Evolutionary conservation across 768 basidiomycete genomes (phyloP).

Genomic region (Calocybe indica): DNA sequence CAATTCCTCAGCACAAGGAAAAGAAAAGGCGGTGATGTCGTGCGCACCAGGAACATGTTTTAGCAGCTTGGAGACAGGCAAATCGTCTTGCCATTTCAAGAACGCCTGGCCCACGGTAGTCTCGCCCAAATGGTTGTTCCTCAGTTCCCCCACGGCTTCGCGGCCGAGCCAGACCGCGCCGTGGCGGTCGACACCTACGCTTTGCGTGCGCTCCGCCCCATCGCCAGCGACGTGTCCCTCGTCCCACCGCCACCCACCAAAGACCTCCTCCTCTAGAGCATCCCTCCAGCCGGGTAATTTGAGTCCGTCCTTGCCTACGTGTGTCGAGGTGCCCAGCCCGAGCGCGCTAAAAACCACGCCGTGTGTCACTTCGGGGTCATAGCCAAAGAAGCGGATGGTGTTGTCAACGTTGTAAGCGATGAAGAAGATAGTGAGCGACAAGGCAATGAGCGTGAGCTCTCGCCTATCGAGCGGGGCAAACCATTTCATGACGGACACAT

Average conservation of each 20-base stretch:
- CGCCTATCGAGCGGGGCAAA: conserved; percentile 62
- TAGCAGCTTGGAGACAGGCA: conserved; percentile 52
- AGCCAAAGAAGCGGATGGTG: conserved; percentile 47
- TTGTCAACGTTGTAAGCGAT: conserved; percentile 72
- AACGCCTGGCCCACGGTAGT: conserved; percentile 47
- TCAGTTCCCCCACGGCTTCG: conserved; percentile 2
- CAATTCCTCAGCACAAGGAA: conserved; percentile 1
- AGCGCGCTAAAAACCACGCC: conserved; percentile 31
- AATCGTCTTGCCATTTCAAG: conserved; percentile 45
- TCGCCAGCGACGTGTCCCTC: conserved; percentile 53
- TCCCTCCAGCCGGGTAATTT: conserved; percentile 49
- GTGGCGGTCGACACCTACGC: conserved; percentile 12
- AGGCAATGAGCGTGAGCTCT: conserved; percentile 64
- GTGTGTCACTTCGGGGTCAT: conserved; percentile 34
- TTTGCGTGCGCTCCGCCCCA: conserved; percentile 36
- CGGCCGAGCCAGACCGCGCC: not conserved
- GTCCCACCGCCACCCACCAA: conserved; percentile 67
- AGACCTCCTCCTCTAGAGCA: conserved; percentile 53
- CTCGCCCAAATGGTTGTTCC: conserved; percentile 19
- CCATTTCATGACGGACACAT: conserved; percentile 45
- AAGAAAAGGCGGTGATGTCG: conserved; percentile 12
- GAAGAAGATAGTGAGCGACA: conserved; percentile 59
- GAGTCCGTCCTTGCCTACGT: conserved; percentile 40
- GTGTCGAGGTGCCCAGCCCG: conserved; percentile 30
- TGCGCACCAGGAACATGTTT: conserved; percentile 59